Conservation (phyloP, 2,329 filamentous ascomycete species). For the Lasiodiplodia citricola region DNA sequence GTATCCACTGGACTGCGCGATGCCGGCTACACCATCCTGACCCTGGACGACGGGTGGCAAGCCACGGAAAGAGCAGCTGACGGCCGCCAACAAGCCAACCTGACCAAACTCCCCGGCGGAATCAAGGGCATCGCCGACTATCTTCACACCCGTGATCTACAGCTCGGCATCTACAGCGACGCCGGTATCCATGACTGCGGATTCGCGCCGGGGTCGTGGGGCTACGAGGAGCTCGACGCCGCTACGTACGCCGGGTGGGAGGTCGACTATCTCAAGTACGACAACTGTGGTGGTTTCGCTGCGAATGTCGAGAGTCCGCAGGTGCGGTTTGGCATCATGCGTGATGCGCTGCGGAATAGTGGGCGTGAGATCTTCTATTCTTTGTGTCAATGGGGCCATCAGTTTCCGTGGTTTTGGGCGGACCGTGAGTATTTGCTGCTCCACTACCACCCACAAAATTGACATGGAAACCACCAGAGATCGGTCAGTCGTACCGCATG, state of each 20-base stretch:
- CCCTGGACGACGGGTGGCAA: conserved; percentile 52
- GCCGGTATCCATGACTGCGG: conserved; percentile 53
- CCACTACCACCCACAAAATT: fast-evolving
- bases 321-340: conserved; percentile 10
- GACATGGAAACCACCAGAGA: background rate
- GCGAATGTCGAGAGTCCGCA: conserved; percentile 19
- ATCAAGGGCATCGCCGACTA: conserved; percentile 50
- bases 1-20: conserved; percentile 47
- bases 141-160: conserved; percentile 47
- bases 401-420: conserved; percentile 19
- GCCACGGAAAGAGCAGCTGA: conserved; percentile 40
- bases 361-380: conserved; percentile 17
- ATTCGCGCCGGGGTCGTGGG: conserved; percentile 49
- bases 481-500: conserved; percentile 35
- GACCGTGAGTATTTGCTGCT: background rate
- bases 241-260: conserved; percentile 47
- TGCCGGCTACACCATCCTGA: conserved; percentile 48
- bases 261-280: conserved; percentile 49
- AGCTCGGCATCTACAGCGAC: conserved; percentile 55
- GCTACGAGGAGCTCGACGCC: conserved; percentile 51
- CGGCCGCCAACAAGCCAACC: conserved; percentile 50
- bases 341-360: conserved; percentile 6
- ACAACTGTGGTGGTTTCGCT: conserved; percentile 47
- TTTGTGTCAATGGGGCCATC: conserved; percentile 22
- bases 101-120: conserved; percentile 50